Conservation (phyloP, 495 filamentous ascomycete species). For the Penicillium paradoxum region DNA sequence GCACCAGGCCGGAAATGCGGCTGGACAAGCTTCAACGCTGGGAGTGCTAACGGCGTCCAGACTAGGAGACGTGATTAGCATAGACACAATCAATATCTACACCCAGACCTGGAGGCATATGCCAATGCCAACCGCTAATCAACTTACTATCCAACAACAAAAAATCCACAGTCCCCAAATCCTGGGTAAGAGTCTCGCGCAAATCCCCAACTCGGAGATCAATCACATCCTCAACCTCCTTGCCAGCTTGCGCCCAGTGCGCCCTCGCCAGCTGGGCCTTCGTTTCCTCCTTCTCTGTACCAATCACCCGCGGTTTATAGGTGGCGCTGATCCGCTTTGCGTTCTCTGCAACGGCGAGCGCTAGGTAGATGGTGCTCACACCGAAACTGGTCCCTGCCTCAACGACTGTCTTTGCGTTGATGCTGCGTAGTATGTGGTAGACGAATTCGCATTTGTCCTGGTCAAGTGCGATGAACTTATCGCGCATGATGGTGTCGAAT, state of each 20-base stretch:
- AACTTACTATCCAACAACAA: slow-evolving; percentile 53
- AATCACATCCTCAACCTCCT: slow-evolving; percentile 39
- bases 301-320: slow-evolving; percentile 44
- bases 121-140: no score
- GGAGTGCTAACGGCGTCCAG: slow-evolving; percentile 49
- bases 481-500: slow-evolving; percentile 37
- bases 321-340: slow-evolving; percentile 18
- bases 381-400: slow-evolving; percentile 57
- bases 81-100: neutral
- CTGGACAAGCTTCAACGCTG: slow-evolving; percentile 43
- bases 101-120: neutral
- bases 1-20: slow-evolving; percentile 42
- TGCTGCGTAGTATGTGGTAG: slow-evolving; percentile 45
- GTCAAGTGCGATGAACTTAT: slow-evolving; percentile 54
- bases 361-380: slow-evolving; percentile 57
- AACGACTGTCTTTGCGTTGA: slow-evolving; percentile 45
- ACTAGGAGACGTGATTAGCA: slow-evolving; percentile 28
- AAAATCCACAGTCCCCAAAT: slow-evolving; percentile 47
- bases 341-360: slow-evolving; percentile 43
- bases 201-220: slow-evolving; percentile 54
- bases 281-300: slow-evolving; percentile 50
- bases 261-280: slow-evolving; percentile 44
- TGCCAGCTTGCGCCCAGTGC: slow-evolving; percentile 46
- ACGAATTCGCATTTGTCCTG: slow-evolving; percentile 51
- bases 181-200: slow-evolving; percentile 43